phyloP scores from a whole-genome alignment of 805 yeast species.

The Metschnikowia borealis region DNA sequence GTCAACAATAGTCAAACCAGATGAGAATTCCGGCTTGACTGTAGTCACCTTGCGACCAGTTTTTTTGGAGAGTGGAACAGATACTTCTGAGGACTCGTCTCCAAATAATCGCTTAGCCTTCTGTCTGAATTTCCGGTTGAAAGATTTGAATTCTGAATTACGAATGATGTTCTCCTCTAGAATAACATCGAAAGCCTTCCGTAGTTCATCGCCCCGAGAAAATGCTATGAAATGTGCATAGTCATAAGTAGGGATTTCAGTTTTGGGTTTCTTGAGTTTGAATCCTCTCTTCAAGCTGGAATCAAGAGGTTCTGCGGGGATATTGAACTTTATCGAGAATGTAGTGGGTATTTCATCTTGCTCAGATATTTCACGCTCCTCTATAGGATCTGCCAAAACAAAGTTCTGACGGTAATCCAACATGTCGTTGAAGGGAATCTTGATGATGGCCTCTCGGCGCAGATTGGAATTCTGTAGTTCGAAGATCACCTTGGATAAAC shows the following conservation, averaged over 20 bases:
- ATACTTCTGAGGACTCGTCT: constrained; percentile 3
- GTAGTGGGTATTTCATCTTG: constrained; percentile 29
- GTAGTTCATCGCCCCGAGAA: constrained; percentile 42
- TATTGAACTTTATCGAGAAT: constrained; percentile 51
- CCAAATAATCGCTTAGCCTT: constrained; percentile 9
- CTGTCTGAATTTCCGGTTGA: not conserved
- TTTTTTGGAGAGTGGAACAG: not conserved
- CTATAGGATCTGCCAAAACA: constrained; percentile 37
- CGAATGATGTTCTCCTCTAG: constrained; percentile 9
- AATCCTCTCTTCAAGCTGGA: constrained; percentile 6
- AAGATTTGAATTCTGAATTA: not conserved
- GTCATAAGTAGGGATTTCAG: constrained; percentile 3
- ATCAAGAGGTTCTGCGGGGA: constrained; percentile 16
- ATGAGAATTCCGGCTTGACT: constrained; percentile 12
- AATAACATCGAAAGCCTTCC: constrained; percentile 34
- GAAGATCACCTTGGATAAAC: constrained; percentile 72
- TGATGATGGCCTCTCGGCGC: constrained; percentile 69
- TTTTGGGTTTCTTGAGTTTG: not conserved
- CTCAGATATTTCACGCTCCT: constrained; percentile 4
- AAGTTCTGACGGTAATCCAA: constrained; percentile 55
- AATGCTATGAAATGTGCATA: constrained; percentile 61
- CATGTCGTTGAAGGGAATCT: constrained; percentile 69
- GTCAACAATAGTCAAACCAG: constrained; percentile 12
- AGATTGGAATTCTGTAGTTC: constrained; percentile 55
- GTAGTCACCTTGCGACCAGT: constrained; percentile 8